Conservation (phyloP, 129 eudicot species). For the Tanacetum coccineum region DNA sequence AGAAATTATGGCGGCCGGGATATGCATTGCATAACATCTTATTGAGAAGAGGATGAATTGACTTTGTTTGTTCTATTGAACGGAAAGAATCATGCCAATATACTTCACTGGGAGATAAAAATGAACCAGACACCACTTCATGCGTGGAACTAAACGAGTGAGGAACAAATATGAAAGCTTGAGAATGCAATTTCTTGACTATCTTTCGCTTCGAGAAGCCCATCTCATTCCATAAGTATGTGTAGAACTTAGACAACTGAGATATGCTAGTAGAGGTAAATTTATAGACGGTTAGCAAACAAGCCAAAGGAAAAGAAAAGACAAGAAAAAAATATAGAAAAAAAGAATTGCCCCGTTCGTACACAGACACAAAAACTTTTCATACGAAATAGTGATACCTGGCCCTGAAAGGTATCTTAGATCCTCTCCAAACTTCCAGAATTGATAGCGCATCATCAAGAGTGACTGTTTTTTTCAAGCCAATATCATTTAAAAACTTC, state of each 20-base stretch:
- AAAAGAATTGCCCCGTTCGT: too few species aligned
- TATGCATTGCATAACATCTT: slow-evolving; percentile 42
- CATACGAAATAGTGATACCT: slow-evolving; percentile 37
- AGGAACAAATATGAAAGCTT: too few species aligned
- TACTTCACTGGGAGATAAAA: slow-evolving; percentile 60
- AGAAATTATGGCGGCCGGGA: slow-evolving; percentile 60
- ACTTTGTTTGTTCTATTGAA: slow-evolving; percentile 34
- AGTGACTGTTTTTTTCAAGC: slow-evolving; percentile 50
- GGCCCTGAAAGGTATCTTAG: slow-evolving; percentile 38
- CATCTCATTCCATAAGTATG: slow-evolving; percentile 60
- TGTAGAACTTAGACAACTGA: slow-evolving; percentile 65
- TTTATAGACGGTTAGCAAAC: too few species aligned
- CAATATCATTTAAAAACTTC: slow-evolving; percentile 58
- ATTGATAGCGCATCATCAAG: slow-evolving; percentile 50
- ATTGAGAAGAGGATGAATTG: slow-evolving; percentile 20
- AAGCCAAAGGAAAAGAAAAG: neutral
- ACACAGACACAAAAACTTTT: too few species aligned
- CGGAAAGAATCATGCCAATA: slow-evolving; percentile 67
- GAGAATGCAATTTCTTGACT: slow-evolving; percentile 40
- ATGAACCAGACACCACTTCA: slow-evolving; percentile 52
- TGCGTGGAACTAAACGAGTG: slow-evolving; percentile 12
- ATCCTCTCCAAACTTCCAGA: slow-evolving; percentile 53
- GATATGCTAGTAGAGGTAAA: slow-evolving; percentile 40
- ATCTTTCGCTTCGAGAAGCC: slow-evolving; percentile 40
- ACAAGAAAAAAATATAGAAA: too few species aligned